Evolutionary conservation across 1,284 basidiomycete species (phyloP).

Genomic region (Ceratobasidium sp.): DNA sequence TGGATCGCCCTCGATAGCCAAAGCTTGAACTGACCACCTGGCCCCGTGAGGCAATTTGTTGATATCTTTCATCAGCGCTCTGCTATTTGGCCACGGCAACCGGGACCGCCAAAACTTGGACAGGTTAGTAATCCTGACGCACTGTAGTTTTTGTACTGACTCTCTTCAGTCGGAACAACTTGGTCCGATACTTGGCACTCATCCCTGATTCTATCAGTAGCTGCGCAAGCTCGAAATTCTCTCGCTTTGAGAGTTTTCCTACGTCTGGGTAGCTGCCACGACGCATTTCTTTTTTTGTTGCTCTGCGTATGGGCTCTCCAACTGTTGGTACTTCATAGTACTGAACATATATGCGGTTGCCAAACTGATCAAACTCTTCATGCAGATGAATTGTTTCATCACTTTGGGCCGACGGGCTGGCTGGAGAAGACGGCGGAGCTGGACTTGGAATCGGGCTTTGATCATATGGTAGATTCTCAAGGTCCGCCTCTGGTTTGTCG

Average conservation of each 20-base stretch:
- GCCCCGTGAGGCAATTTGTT: too few relatives aligned
- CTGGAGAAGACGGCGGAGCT: background rate
- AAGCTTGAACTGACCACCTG: too few relatives aligned
- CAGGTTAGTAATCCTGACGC: too few relatives aligned
- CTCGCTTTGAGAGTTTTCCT: background rate
- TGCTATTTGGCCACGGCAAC: background rate
- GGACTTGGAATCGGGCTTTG: background rate
- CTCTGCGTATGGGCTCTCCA: too few relatives aligned
- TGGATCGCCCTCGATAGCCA: too few relatives aligned
- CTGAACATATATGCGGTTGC: too few relatives aligned
- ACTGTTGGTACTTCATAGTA: too few relatives aligned
- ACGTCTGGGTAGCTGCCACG: background rate
- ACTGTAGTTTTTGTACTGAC: background rate
- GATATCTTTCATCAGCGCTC: background rate
- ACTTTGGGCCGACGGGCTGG: background rate
- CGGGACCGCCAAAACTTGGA: too few relatives aligned
- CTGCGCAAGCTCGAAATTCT: constrained; percentile 1
- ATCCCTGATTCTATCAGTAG: background rate
- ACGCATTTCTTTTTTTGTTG: background rate
- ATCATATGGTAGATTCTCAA: too few relatives aligned
- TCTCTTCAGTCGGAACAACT: background rate
- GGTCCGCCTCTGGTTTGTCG: too few relatives aligned
- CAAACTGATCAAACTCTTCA: too few relatives aligned
- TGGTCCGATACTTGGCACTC: background rate
- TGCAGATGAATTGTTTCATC: too few relatives aligned